phyloP scores from a whole-genome alignment of 345 rosid genomes.

The Brassica nigra region DNA sequence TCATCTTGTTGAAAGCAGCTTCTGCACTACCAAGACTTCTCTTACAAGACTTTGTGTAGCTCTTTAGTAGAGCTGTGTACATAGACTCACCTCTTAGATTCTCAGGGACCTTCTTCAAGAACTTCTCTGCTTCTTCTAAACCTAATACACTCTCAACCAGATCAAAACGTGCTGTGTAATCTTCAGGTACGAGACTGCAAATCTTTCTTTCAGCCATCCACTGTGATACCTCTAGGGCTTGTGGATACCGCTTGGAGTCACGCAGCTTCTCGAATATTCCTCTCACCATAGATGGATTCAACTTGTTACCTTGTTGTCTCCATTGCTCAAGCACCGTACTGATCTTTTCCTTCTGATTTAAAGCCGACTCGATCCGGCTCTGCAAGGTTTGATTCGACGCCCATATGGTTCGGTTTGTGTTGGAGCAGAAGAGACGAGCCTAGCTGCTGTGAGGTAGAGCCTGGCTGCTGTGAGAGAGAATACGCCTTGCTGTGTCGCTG shows the following conservation, averaged over 20 bases:
- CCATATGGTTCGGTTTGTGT: not conserved
- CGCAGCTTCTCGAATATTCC: not conserved
- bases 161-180: not conserved
- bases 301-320: not conserved
- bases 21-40: not conserved
- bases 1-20: slow-evolving; percentile 5
- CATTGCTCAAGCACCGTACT: not conserved
- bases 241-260: not conserved
- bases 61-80: not conserved
- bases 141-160: not conserved
- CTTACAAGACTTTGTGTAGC: not conserved
- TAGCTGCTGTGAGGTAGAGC: no score
- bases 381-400: not conserved
- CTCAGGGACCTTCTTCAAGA: not conserved
- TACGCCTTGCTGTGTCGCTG: not conserved
- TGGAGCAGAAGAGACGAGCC: not conserved
- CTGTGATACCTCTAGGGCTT: not conserved
- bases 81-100: not conserved
- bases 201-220: not conserved
- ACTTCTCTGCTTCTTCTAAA: not conserved
- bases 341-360: not conserved
- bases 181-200: not conserved
- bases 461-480: not conserved
- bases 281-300: not conserved
- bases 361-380: not conserved